phyloP scores from a whole-genome alignment of 306 rosid species.

The Coriaria nepalensis region DNA sequence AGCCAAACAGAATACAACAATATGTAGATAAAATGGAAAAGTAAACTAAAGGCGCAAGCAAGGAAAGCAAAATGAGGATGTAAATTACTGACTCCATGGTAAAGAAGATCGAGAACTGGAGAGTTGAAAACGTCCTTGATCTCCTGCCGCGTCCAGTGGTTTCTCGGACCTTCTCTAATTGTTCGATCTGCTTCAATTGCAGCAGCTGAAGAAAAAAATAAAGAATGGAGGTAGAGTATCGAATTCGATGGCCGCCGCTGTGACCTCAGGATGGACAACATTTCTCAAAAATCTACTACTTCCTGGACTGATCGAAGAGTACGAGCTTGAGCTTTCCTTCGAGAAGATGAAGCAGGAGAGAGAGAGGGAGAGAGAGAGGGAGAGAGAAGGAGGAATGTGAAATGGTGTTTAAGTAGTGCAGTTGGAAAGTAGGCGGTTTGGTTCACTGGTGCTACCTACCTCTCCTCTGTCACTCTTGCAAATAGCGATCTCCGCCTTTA shows the following conservation, averaged over 20 bases:
- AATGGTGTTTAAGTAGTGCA: too few species aligned
- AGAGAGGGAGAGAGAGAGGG: too few species aligned
- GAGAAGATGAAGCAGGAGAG: too few species aligned
- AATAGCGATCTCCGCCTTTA: too few species aligned
- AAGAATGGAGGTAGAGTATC: conserved; percentile 18
- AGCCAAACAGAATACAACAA: conserved; percentile 6
- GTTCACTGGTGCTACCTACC: too few species aligned
- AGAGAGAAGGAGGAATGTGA: too few species aligned
- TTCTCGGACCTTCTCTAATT: conserved; percentile 55
- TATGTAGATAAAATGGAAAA: not conserved
- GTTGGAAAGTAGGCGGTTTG: too few species aligned
- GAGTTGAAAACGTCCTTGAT: conserved; percentile 61
- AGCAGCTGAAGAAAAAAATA: conserved; percentile 36
- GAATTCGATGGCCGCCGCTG: conserved; percentile 14
- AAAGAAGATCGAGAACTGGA: conserved; percentile 90
- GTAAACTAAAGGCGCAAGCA: not conserved
- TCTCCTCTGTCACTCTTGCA: too few species aligned
- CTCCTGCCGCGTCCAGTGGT: conserved; percentile 58
- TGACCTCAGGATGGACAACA: conserved; percentile 13
- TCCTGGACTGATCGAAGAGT: too few species aligned
- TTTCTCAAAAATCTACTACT: too few species aligned
- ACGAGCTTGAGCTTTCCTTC: too few species aligned
- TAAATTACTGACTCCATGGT: conserved; percentile 61
- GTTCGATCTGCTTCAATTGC: conserved; percentile 58
- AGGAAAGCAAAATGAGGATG: not conserved